Conservation (phyloP, 2,329 filamentous ascomycete genomes). For the Aspergillus candidus region DNA sequence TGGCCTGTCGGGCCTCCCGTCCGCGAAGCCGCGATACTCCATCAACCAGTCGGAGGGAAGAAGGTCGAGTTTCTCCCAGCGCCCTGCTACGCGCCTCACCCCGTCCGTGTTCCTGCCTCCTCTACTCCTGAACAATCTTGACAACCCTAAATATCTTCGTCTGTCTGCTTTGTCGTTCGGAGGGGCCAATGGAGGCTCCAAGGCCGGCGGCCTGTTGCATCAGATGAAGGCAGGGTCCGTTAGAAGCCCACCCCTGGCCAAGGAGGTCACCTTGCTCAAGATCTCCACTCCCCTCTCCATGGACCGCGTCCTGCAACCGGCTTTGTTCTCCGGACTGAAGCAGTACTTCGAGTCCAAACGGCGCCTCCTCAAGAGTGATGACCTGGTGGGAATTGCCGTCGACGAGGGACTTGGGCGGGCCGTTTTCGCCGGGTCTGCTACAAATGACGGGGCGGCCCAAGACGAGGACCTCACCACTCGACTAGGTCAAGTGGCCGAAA, state of each 20-base stretch:
- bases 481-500: conserved; percentile 29
- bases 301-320: conserved; percentile 77
- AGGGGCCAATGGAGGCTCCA: conserved; percentile 38
- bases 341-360: conserved; percentile 78
- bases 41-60: conserved; percentile 46
- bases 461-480: conserved; percentile 62
- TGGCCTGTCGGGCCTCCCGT: conserved; percentile 64
- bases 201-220: conserved; percentile 52
- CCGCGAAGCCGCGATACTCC: conserved; percentile 51
- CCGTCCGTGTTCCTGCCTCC: conserved; percentile 75
- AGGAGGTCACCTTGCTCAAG: conserved; percentile 81
- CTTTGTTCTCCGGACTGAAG: conserved; percentile 79
- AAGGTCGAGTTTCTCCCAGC: conserved; percentile 50
- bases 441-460: conserved; percentile 53
- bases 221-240: conserved; percentile 39
- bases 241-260: conserved; percentile 54
- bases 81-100: conserved; percentile 41
- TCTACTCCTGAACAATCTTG: conserved; percentile 78
- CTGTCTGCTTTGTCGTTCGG: conserved; percentile 55
- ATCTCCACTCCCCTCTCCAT: conserved; percentile 84
- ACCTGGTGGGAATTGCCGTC: conserved; percentile 81
- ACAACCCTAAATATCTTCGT: conserved; percentile 69
- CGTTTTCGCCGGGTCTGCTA: conserved; percentile 62
- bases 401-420: conserved; percentile 79
- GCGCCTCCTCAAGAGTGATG: conserved; percentile 76